Evolutionary conservation across 176 grass and related monocot genomes (phyloP).

Genomic region (Dendrocalamus sinicus): DNA sequence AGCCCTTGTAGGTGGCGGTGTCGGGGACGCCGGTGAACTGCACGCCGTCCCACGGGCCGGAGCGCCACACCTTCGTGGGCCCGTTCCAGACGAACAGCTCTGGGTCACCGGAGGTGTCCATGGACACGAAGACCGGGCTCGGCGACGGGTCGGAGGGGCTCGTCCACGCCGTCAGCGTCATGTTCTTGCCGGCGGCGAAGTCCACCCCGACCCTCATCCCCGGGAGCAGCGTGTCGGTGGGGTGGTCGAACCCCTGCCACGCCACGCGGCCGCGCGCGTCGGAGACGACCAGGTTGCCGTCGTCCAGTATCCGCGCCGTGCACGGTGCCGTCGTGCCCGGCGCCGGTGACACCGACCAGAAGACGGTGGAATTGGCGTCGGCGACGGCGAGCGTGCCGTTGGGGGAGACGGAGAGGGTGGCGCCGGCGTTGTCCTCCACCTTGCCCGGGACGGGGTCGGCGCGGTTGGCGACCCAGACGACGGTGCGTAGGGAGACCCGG

Average conservation of each 20-base stretch:
- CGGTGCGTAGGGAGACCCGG: conserved; percentile 36
- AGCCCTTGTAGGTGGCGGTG: conserved; percentile 41
- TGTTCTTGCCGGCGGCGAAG: conserved; percentile 35
- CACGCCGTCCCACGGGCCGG: conserved; percentile 58
- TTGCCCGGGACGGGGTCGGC: conserved; percentile 25
- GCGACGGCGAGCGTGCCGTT: conserved; percentile 40
- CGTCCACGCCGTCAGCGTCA: conserved; percentile 59
- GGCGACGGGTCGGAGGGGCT: conserved; percentile 62
- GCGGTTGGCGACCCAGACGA: conserved; percentile 73
- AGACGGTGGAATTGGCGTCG: conserved; percentile 35
- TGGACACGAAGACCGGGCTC: conserved; percentile 15
- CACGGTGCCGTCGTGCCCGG: not conserved
- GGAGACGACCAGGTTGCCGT: conserved; percentile 53
- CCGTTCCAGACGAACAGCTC: conserved; percentile 60
- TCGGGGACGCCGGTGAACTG: conserved; percentile 71
- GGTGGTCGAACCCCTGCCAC: conserved; percentile 86
- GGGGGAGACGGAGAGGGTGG: conserved; percentile 42
- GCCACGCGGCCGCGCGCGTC: conserved; percentile 10
- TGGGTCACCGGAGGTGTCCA: conserved; percentile 54
- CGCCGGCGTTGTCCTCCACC: conserved; percentile 17
- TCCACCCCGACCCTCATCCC: conserved; percentile 71
- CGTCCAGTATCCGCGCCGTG: conserved; percentile 48
- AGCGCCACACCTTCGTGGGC: conserved; percentile 40
- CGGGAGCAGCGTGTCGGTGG: conserved; percentile 60
- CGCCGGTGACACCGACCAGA: conserved; percentile 34